Conservation (phyloP, 371 early-diverging fungal species). For the Mortierella sp. region DNA sequence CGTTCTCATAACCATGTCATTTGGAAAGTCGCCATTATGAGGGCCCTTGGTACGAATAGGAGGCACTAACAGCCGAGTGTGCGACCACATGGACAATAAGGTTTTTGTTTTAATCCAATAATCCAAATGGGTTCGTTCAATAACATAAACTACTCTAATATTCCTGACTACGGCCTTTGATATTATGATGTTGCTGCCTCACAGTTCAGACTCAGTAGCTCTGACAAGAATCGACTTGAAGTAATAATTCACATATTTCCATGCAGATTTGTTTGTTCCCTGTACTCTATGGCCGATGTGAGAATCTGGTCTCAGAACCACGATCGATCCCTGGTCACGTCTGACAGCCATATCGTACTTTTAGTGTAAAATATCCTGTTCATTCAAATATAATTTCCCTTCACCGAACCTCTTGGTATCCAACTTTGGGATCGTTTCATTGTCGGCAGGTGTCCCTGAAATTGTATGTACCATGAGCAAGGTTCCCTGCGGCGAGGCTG, state of each 20-base stretch:
- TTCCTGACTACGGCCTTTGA: too few species aligned
- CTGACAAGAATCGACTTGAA: conserved; percentile 14
- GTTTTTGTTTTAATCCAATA: too few species aligned
- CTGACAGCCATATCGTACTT: conserved; percentile 11
- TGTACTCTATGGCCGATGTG: conserved; percentile 23
- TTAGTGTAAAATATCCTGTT: not conserved
- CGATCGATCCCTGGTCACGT: conserved; percentile 10
- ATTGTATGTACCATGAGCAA: too few species aligned
- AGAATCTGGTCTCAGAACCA: conserved; percentile 27
- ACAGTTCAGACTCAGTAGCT: not conserved
- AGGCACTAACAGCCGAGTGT: too few species aligned
- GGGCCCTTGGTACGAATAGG: too few species aligned
- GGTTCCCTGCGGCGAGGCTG: too few species aligned
- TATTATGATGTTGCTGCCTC: not conserved
- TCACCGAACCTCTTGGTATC: conserved; percentile 3
- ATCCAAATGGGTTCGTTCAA: too few species aligned
- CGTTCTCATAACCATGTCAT: too few species aligned
- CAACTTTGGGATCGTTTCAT: not conserved
- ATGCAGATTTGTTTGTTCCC: conserved; percentile 12
- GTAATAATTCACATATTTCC: conserved; percentile 31
- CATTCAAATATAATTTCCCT: conserved; percentile 24
- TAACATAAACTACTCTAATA: too few species aligned
- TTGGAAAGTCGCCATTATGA: too few species aligned
- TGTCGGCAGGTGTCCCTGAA: too few species aligned
- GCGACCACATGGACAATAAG: too few species aligned